Evolutionary conservation across 345 rosid species (phyloP).

Genomic region (Acer yangbiense): DNA sequence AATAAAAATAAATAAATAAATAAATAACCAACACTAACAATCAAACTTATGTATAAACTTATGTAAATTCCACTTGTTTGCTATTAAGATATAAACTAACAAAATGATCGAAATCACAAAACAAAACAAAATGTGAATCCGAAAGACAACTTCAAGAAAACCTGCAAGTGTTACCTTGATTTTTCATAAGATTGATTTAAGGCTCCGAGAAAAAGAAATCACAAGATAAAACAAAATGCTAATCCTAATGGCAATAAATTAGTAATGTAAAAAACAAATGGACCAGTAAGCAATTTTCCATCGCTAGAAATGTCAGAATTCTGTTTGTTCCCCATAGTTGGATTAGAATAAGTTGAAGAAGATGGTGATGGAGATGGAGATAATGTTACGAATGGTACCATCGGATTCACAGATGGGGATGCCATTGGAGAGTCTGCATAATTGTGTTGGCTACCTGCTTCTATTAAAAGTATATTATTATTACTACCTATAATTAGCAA

Average conservation of each 20-base stretch:
- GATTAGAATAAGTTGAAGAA: not conserved
- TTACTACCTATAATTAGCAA: not conserved
- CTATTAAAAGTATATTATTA: not conserved
- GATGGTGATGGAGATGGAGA: not conserved
- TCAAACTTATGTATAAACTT: no score
- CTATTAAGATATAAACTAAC: no score
- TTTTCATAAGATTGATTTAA: no score
- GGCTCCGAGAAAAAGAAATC: not conserved
- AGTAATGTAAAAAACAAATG: not conserved
- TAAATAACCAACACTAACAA: no score
- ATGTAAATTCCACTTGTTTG: no score
- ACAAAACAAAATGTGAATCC: no score
- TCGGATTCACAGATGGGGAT: conserved; percentile 8
- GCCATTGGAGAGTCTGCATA: conserved; percentile 9
- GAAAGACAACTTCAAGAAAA: no score
- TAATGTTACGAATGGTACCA: conserved; percentile 5
- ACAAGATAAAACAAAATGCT: not conserved
- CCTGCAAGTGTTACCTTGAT: no score
- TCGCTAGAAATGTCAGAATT: not conserved
- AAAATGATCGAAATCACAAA: no score
- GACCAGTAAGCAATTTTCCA: not conserved
- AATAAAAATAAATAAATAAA: no score
- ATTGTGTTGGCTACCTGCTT: conserved; percentile 10
- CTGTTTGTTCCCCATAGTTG: not conserved
- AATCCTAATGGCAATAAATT: not conserved